Evolutionary conservation across 2,329 filamentous ascomycete species (phyloP), one percentile per base, ranked within the genome.

Genomic region (Geosmithia putterillii): DNA sequence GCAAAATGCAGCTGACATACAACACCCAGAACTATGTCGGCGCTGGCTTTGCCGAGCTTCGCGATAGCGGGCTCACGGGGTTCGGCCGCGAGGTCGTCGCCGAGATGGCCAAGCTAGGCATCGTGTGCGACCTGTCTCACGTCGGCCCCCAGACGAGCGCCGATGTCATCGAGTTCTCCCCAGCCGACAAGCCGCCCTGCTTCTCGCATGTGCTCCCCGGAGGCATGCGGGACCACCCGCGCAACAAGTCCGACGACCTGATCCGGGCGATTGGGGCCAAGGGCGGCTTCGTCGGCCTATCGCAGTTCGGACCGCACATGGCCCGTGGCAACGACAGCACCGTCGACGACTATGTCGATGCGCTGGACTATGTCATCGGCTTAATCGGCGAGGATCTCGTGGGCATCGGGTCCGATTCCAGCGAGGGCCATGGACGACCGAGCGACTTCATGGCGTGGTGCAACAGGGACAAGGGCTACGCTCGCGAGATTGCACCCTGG

Each of bases 1-100:
- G 57, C 15, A 64, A 65, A 47, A 65, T 65, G 62, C 62, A 65
- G 48, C 53, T 66, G 39, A 65, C 62, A 1, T 65, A 64, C 53
- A 66, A 65, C 43, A 63, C 61, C 6, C 60, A 65, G 39, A 65
- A 65, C 47, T 65, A 65, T 52, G 60, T 57, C 7, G 61, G 62
- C 7, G 57, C 60, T 2, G 61, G 62, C 1, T 65, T 64, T 47
- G 62, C 61, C 0, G 62, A 65, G 47, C 44, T 57, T 3, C 52
- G 54, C 17, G 62, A 63, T 48, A 54, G 53, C 9, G 61, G 60
- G 0, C 50, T 64, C 18, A 63, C 61, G 0, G 61, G 59, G 1
- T 61, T 62, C 38, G 57, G 59, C 7, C 50, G 50, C 17, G 48
- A 61, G 41, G 58, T 60, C 2, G 55, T 61, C 1, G 48, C 50